Base-by-base conservation (phyloP, 331 rosid species). In the Pyracantha coccinea region DNA sequence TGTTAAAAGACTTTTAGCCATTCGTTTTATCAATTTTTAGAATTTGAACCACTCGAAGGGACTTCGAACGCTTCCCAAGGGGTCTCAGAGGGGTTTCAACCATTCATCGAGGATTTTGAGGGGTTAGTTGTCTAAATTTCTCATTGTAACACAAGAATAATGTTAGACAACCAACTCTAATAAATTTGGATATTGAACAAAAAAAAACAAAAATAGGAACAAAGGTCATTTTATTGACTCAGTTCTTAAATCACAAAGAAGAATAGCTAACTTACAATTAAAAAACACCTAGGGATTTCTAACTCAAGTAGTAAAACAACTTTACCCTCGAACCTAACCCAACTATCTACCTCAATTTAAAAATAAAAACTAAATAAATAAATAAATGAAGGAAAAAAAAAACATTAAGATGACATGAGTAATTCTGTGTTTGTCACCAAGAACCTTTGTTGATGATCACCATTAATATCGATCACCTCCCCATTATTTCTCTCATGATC, bases 401-500 rank as follows among this genome's bases (percentile, higher is more conserved):
- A 29, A 29, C 68, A 32, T 60, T 55, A 71, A 7, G 32, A 55
- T 23, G 53, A 71, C 9, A 54, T 55, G 8, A 71, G 69, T 75
- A 66, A 23, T 55, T 54, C 32, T 25, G 38, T 57, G 28, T 60
- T 54, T 29, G 66, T 64, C 31, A 66, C 53, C 27, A 84, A 84
- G 69, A 73, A 88, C 90, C 96, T 84, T 28, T 74, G 85, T 47
- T 65, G 50, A 33, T 65, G 50, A 65, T 76, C 69, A 8, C 12
- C 71, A 15, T 76, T 87, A 27, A 83, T 31, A 35, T 78, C 32
- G 4, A 86, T 76, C 12, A 82, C 70, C 4, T 82, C 87, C 65
- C 75, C 58, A 19, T 47, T 83, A 19, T 31, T 83, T 79, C 80
- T 80, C 19, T 79, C 80, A 35, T 83, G 78, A 24, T 44, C 68